Evolutionary conservation across 495 filamentous ascomycete genomes (phyloP).

Genomic region (Aspergillus campestris): DNA sequence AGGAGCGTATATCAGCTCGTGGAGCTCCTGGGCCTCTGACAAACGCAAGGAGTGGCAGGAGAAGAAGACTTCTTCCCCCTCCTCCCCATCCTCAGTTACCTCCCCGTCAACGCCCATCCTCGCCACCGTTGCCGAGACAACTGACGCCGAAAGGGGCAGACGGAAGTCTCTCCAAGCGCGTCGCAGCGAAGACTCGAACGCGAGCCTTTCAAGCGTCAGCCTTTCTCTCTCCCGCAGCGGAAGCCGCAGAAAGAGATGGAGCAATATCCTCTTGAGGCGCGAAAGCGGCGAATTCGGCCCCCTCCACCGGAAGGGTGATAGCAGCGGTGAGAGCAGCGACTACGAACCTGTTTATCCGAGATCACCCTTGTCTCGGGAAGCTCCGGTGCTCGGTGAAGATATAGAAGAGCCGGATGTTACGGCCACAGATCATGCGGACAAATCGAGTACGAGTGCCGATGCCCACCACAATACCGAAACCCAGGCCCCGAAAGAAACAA

Average conservation of each 20-base stretch:
- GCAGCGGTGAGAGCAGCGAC: conserved; percentile 9
- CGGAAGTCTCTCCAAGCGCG: conserved; percentile 24
- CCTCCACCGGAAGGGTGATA: conserved; percentile 15
- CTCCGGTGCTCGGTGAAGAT: conserved; percentile 13
- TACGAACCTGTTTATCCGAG: conserved; percentile 22
- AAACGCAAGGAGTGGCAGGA: conserved; percentile 61
- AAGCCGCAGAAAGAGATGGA: conserved; percentile 39
- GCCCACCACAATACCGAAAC: neutral
- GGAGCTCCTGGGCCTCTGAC: conserved; percentile 91
- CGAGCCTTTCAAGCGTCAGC: too few relatives aligned
- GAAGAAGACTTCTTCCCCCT: conserved; percentile 23
- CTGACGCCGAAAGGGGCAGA: conserved; percentile 26
- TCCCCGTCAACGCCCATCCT: conserved; percentile 27
- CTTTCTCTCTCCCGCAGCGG: conserved; percentile 27
- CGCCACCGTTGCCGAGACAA: conserved; percentile 18
- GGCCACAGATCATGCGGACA: neutral
- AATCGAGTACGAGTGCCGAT: neutral
- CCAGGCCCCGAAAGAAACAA: neutral
- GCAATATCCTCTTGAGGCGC: conserved; percentile 32
- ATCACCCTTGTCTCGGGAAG: conserved; percentile 30
- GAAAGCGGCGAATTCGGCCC: conserved; percentile 28
- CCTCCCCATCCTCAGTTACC: conserved; percentile 12
- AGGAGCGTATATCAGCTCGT: conserved; percentile 82
- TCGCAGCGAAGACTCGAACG: conserved; percentile 19
- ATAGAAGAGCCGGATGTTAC: neutral